Percentiles rank a stretch among this genome's conserved stretches.
Evolutionary conservation across 768 basidiomycete species (phyloP).

Genomic region (Leccinum disarticulatum): DNA sequence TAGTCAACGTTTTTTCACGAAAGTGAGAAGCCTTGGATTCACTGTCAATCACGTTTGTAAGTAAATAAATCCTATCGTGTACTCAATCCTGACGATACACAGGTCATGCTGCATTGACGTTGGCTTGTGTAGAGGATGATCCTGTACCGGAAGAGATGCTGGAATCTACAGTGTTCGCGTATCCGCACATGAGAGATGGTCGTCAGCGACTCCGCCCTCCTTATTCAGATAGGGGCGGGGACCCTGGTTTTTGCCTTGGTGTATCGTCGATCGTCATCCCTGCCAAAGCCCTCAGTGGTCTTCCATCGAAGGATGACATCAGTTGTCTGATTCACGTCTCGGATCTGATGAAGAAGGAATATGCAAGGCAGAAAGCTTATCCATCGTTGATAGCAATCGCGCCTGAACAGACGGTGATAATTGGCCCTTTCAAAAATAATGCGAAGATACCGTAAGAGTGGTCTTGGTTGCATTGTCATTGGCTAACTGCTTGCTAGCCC

Average conservation of each 20-base stretch:
- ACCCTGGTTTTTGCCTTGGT: conserved; percentile 3
- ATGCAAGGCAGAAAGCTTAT: not conserved
- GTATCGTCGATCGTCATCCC: not conserved
- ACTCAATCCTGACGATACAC: not conserved
- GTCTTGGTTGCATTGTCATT: not conserved
- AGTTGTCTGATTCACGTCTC: not conserved
- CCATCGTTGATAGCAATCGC: not conserved
- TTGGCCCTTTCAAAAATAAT: not conserved
- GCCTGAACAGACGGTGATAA: not conserved
- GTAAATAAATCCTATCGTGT: not conserved
- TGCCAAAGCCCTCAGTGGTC: not conserved
- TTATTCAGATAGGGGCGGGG: not conserved
- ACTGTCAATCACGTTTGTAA: not conserved
- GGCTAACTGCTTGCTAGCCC: not conserved
- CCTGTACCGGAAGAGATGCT: conserved; percentile 4
- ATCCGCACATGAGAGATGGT: not conserved
- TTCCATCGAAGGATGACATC: not conserved
- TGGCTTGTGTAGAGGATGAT: not conserved
- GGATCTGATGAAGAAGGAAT: conserved; percentile 1
- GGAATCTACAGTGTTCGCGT: not conserved
- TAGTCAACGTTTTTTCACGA: not conserved
- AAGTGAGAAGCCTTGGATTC: not conserved
- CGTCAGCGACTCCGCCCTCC: conserved; percentile 1
- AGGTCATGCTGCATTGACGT: not conserved
- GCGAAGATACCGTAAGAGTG: not conserved